Conservation (phyloP, 441 rosid genomes). For the Croton setiger region DNA sequence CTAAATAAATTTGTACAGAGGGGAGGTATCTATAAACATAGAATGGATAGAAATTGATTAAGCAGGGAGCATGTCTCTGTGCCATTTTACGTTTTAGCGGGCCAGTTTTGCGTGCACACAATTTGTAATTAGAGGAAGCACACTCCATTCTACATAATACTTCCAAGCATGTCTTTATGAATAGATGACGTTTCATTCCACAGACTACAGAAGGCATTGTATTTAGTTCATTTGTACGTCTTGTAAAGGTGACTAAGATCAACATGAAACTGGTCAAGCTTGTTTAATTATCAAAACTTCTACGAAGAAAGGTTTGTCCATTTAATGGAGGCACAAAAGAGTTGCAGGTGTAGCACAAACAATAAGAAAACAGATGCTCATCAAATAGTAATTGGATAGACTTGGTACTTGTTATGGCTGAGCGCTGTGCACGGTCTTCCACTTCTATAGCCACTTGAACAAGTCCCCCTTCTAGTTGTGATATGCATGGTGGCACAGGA, state of each 20-base stretch:
- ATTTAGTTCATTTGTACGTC: not conserved
- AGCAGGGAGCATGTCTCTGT: too few relatives aligned
- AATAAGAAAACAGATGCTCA: conserved; percentile 3
- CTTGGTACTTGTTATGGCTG: conserved; percentile 84
- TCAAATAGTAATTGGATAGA: not conserved
- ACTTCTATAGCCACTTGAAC: conserved; percentile 99
- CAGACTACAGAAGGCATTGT: not conserved
- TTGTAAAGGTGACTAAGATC: not conserved
- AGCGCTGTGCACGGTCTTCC: conserved; percentile 98
- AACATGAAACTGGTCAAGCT: not conserved
- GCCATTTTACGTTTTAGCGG: too few relatives aligned
- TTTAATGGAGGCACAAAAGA: not conserved
- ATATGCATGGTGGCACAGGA: conserved; percentile 97
- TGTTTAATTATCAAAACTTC: not conserved
- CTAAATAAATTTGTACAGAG: not conserved
- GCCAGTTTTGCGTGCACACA: too few relatives aligned
- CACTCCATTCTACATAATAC: not conserved
- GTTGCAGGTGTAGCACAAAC: not conserved
- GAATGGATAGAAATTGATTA: not conserved
- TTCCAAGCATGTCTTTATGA: not conserved
- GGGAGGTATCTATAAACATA: not conserved
- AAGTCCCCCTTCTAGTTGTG: conserved; percentile 91
- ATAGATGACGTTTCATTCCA: not conserved
- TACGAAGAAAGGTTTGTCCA: not conserved
- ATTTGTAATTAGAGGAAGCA: too few relatives aligned